Evolutionary conservation across 2,329 filamentous ascomycete genomes (phyloP), one percentile per base, ranked within the genome.

Genomic region (Lithohypha guttulata): DNA sequence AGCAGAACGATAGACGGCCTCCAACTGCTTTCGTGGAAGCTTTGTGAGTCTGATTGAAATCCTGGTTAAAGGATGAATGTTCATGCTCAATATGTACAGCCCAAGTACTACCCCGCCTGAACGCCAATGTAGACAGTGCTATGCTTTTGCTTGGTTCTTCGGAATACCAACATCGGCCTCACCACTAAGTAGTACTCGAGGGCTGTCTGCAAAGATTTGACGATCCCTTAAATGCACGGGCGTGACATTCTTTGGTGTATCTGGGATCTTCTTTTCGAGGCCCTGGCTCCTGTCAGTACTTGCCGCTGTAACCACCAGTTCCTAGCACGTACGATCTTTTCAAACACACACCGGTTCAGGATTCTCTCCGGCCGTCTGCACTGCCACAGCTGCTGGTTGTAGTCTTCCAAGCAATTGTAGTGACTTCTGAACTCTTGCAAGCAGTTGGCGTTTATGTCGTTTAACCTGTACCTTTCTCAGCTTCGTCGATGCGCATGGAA

Each of bases 371-470:
- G 70, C 56, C 78, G 79, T 54, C 91, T 77, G 70, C 91, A 98
- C 58, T 96, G 85, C 82, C 85, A 98, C 44, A 96, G 69, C 65
- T 94, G 84, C 59, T 98, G 91, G 71, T 98, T 98, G 70, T 93
- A 87, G 68, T 93, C 81, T 58, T 98, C 91, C 42, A 98, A 73
- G 59, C 91, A 98, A 56, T 84, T 73, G 86, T 87, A 98, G 69
- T 98, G 91, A 57, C 76, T 75, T 54, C 84, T 80, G 73, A 98
- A 98, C 64, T 94, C 75, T 47, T 80, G 73, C 41, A 98, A 69
- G 66, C 91, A 98, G 70, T 84, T 77, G 63, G 84, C 89, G 72
- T 95, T 96, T 68, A 98, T 80, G 61, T 98, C 91, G 56, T 89
- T 81, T 60, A 98, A 74, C 43, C 86, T 94, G 57, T 30, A 11